Conservation (phyloP, 495 filamentous ascomycete genomes). For the Neurospora sp. region DNA sequence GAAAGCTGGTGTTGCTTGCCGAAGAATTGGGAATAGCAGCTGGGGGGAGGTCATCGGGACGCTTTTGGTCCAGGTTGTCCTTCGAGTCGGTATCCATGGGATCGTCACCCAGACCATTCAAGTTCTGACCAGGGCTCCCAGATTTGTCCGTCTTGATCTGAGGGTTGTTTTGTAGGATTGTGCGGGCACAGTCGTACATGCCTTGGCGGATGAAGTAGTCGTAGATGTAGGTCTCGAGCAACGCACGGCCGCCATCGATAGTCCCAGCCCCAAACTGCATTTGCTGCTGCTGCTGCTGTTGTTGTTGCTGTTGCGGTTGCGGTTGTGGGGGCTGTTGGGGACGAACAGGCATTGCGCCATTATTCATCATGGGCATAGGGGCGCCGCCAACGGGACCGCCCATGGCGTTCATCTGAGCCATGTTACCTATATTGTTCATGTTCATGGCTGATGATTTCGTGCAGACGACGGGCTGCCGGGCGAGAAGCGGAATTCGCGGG, state of each 20-base stretch:
- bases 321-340: constrained; percentile 27
- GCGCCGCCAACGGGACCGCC: constrained; percentile 52
- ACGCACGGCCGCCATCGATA: constrained; percentile 30
- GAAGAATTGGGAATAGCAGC: constrained; percentile 48
- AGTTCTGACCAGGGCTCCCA: constrained; percentile 46
- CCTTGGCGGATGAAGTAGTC: constrained; percentile 83
- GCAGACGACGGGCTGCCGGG: constrained; percentile 23
- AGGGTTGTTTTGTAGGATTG: constrained; percentile 54
- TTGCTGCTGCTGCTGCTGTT: constrained; percentile 17
- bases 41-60: constrained; percentile 64
- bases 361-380: constrained; percentile 64
- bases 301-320: background rate
- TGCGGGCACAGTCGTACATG: constrained; percentile 70
- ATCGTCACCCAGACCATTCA: constrained; percentile 72
- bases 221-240: constrained; percentile 93
- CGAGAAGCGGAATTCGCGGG: constrained; percentile 12
- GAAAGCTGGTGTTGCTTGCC: constrained; percentile 60
- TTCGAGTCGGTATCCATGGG: constrained; percentile 74
- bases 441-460: constrained; percentile 45
- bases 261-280: constrained; percentile 1
- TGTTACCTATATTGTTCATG: constrained; percentile 41
- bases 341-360: constrained; percentile 33
- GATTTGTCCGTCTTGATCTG: constrained; percentile 41
- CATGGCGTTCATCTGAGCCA: constrained; percentile 52
- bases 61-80: constrained; percentile 60